Base-by-base conservation (phyloP, 2,329 filamentous ascomycete species). In the Trichoderma endophyticum region DNA sequence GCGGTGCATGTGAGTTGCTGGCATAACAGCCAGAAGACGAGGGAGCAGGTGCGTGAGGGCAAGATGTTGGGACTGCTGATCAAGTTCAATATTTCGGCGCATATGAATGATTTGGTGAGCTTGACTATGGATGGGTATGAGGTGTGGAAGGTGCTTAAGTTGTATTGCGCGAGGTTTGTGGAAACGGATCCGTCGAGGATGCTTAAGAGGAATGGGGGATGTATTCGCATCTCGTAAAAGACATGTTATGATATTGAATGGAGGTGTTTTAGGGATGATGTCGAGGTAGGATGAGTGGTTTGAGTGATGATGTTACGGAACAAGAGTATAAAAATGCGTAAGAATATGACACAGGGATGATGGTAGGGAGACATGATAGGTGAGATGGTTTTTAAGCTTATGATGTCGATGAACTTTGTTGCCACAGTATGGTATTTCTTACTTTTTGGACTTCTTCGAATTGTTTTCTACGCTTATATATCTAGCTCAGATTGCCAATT, bases 71-170 rank as follows among this genome's bases (percentile, higher is more conserved):
- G 69, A 9, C 14, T 71, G 60, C 9, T 71, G n/a, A 71, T 71
- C 54, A 71, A 71, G 36, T 71, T 71, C 6, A 71, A 71, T 4
- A 71, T 71, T 18, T 71, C 69, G 36, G 61, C 62, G 26, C 61
- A 59, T 15, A 71, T 71, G 69, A 71, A 71, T 5, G 69, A 71
- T 18, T 24, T 71, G 61, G 69, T 71, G 26, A 71, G 69, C 51
- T 21, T 71, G 61, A 71, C 69, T 9, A 66, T 59, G 62, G 69
- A 71, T 18, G 69, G 69, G 12, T 71, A 71, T n/a, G 69, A 71
- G 34, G 69, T 65, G 34, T 71, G 60, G 60, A 59, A 65, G 34
- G 69, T 71, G 32, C 36, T 71, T 4, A 65, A 65, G 69, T 7
- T 71, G 51, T 71, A 71, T 43, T 71, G 69, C 6, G 69, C 69